These are phyloP conservation scores for Fusarium chlamydosporum DNA, from an alignment of 2,329 filamentous ascomycete species.

Conservation along the genomic window DNA sequence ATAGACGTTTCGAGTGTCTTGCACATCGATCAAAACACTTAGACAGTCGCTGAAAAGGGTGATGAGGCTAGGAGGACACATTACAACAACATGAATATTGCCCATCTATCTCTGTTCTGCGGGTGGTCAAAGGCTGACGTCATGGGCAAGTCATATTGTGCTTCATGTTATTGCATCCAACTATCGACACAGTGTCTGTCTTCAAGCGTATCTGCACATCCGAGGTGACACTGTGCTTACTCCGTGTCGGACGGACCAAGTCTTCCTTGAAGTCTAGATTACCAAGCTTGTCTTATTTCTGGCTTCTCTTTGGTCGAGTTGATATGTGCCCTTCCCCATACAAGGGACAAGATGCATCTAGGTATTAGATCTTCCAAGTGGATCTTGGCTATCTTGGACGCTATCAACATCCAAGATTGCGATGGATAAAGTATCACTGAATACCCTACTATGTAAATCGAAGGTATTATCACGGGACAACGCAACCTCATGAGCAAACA, in stretches of 20 bases:
- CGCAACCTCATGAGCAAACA: conserved; percentile 28
- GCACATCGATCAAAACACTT: background rate
- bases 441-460: background rate
- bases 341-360: conserved; percentile 26
- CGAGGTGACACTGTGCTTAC: conserved; percentile 42
- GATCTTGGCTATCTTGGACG: conserved; percentile 11
- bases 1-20: background rate
- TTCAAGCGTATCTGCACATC: conserved; percentile 16
- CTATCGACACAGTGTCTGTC: conserved; percentile 46
- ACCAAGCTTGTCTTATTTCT: conserved; percentile 25
- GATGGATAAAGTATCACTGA: conserved; percentile 1
- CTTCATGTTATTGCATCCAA: conserved; percentile 21
- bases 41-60: background rate
- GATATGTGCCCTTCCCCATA: conserved; percentile 3
- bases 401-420: conserved; percentile 19
- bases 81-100: conserved; percentile 3
- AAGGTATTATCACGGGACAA: conserved; percentile 9
- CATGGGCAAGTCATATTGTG: conserved; percentile 49
- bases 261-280: conserved; percentile 1
- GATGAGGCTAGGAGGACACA: background rate
- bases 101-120: conserved; percentile 26
- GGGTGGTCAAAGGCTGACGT: conserved; percentile 41
- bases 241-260: conserved; percentile 12
- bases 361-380: conserved; percentile 31
- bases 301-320: conserved; percentile 20